phyloP scores from a whole-genome alignment of 495 filamentous ascomycete genomes.

The Trichoderma virens region DNA sequence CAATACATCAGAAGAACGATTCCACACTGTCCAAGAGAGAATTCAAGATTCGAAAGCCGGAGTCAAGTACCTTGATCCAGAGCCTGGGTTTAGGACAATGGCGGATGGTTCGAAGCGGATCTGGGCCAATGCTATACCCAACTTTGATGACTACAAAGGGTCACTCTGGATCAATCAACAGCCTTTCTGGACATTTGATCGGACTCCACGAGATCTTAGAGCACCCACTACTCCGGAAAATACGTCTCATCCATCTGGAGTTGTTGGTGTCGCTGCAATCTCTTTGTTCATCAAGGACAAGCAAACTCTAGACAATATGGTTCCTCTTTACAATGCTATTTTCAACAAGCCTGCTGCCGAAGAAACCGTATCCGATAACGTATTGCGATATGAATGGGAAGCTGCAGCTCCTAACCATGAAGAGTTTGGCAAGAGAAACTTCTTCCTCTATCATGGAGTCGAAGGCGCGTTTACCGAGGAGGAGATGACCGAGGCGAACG shows the following conservation, averaged over 20 bases:
- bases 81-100: constrained; percentile 33
- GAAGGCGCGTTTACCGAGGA: background rate
- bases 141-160: constrained; percentile 15
- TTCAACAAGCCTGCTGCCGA: constrained; percentile 13
- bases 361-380: background rate
- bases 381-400: background rate
- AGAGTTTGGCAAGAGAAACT: background rate
- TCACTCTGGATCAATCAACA: constrained; percentile 18
- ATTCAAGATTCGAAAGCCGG: constrained; percentile 20
- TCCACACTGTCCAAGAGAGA: constrained; percentile 20
- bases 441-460: background rate
- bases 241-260: constrained; percentile 37
- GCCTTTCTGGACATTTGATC: constrained; percentile 53
- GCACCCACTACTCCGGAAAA: constrained; percentile 28
- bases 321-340: constrained; percentile 22
- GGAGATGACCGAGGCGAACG: background rate
- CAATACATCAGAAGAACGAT: constrained; percentile 17
- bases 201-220: constrained; percentile 36
- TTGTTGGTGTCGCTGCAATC: constrained; percentile 36
- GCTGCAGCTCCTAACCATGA: background rate
- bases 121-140: constrained; percentile 46
- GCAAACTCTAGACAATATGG: constrained; percentile 16
- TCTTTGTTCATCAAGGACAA: constrained; percentile 24
- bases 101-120: constrained; percentile 39
- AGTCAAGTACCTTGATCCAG: constrained; percentile 34